These are phyloP conservation scores for Citrus sinensis DNA, from an alignment of 345 rosid species.

Conservation along the genomic window DNA sequence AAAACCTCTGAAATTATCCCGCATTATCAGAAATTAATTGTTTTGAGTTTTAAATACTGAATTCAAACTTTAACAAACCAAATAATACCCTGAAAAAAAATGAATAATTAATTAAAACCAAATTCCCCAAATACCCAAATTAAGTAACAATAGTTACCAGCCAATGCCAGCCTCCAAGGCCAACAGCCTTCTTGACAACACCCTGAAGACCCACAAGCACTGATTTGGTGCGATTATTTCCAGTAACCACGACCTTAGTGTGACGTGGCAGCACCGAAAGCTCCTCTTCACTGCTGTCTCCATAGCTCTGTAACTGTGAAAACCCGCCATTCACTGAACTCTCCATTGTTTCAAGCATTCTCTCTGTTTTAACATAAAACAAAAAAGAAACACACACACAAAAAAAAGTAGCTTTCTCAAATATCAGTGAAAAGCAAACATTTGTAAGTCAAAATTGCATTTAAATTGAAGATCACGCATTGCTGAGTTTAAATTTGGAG, in stretches of 20 bases:
- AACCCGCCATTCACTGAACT: slow-evolving; percentile 71
- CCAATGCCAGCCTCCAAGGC: slow-evolving; percentile 99
- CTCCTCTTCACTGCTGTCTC: slow-evolving; percentile 88
- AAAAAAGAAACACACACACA: neutral
- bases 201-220: slow-evolving; percentile 96
- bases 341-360: slow-evolving; percentile 69
- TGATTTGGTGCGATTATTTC: slow-evolving; percentile 96
- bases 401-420: neutral
- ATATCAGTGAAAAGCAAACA: slow-evolving; percentile 13
- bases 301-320: slow-evolving; percentile 71
- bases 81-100: neutral
- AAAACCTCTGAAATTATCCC: slow-evolving; percentile 18
- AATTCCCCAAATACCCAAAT: slow-evolving; percentile 5
- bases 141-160: slow-evolving; percentile 45
- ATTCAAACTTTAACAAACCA: slow-evolving; percentile 10
- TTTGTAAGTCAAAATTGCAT: slow-evolving; percentile 23
- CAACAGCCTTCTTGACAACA: slow-evolving; percentile 94
- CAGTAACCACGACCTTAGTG: slow-evolving; percentile 92
- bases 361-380: slow-evolving; percentile 9
- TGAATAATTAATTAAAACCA: neutral
- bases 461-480: slow-evolving; percentile 52
- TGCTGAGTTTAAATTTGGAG: slow-evolving; percentile 34
- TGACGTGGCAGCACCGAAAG: slow-evolving; percentile 89
- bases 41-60: neutral
- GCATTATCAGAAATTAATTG: slow-evolving; percentile 24